Base-by-base conservation (phyloP, 2,329 filamentous ascomycete genomes). In the Talaromyces amestolkiae region DNA sequence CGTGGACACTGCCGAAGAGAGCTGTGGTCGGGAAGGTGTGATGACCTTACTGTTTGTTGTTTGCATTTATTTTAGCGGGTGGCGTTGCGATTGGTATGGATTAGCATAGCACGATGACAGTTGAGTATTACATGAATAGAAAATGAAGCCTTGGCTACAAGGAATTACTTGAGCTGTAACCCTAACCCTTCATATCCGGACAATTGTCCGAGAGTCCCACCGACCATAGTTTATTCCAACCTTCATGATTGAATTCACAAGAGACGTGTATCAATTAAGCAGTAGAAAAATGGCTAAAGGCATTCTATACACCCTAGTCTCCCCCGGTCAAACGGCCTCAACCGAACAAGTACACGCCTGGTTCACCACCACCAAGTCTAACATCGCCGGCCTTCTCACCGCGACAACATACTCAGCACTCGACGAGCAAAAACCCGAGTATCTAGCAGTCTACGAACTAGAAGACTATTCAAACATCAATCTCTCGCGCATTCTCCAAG, bases 1-100 rank as follows among this genome's bases (percentile, higher is more conserved):
- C 89, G 17, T 91, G 89, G 89, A 88, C 88, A 59, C 79, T 91
- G 59, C 89, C 89, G 22, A 2, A 84, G 86, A 73, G 81, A 85
- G 53, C 60, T n/a, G 53, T 15, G 24, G n/a, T 63, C 9, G 49
- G 37, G 10, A 56, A 45, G 51, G 61, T 56, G 49, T 63, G 35
- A 54, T 11, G 9, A 24, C 19, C 19, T 37, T 45, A 33, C 17
- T 27, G 22, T 49, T 61, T 51, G 33, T 22, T 37, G 22, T 49
- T 61, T 51, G 45, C 59, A 61, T 61, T 53, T 22, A 19, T 24
- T 15, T 56, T 56, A 56, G 53, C 53, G 53, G 31, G 13, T 47
- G 58, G 58, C 58, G 58, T 61, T 56, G n/a, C 53, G 53, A 56
- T 56, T 10, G 33, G 11, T 24, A 4, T n/a, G 24, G 49, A 8